phyloP scores from a whole-genome alignment of 768 basidiomycete genomes.

The Sporobolomyces pararoseus region DNA sequence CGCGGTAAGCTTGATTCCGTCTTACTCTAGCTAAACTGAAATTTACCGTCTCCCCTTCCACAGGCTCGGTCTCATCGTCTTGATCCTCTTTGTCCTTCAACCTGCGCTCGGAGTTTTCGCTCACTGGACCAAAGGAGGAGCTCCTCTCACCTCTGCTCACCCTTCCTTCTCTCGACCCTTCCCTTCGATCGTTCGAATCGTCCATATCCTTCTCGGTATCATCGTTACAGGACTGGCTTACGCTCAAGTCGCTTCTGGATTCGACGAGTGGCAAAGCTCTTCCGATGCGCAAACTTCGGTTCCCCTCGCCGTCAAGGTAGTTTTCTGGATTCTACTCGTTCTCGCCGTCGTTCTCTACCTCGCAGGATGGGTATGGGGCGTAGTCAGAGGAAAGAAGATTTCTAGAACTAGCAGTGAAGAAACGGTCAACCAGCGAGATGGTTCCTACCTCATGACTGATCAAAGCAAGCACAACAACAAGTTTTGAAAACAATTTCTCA shows the following conservation, averaged over 20 bases:
- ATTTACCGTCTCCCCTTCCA: no score
- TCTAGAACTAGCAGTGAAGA: neutral
- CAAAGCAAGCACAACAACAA: no score
- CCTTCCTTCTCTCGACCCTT: conserved; percentile 10
- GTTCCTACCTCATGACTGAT: neutral
- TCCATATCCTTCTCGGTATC: conserved; percentile 29
- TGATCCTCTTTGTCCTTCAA: conserved; percentile 27
- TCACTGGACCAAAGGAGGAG: conserved; percentile 1
- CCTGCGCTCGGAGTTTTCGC: conserved; percentile 17
- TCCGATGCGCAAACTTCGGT: neutral
- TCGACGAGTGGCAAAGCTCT: conserved; percentile 10
- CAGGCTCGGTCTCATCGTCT: conserved; percentile 28
- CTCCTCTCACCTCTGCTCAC: conserved; percentile 10
- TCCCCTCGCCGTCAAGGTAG: conserved; percentile 4
- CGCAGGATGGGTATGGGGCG: neutral
- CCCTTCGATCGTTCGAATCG: conserved; percentile 12
- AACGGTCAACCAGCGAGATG: neutral
- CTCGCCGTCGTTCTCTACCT: conserved; percentile 5
- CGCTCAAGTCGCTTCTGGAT: conserved; percentile 5
- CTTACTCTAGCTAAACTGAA: no score
- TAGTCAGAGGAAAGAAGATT: neutral
- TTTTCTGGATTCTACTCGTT: conserved; percentile 10
- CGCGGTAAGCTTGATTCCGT: neutral
- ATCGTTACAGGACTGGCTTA: conserved; percentile 9
- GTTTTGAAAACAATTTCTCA: no score